Evolutionary conservation across 768 basidiomycete species (phyloP).

Genomic region (Pleurotus eryngii): DNA sequence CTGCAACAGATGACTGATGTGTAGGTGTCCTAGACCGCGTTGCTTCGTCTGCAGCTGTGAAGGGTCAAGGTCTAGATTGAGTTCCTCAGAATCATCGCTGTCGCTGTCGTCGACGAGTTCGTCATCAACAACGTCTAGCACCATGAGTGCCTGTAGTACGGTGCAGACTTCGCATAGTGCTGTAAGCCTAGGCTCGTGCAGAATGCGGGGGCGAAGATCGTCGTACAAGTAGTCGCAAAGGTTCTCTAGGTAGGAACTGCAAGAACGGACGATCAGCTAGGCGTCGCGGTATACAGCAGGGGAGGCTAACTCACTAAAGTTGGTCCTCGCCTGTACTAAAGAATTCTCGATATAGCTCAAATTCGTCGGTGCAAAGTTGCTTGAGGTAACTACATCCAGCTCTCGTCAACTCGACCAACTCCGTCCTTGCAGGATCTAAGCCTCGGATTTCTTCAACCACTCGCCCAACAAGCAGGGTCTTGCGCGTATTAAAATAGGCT

Average conservation of each 20-base stretch:
- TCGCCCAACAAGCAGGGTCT: conserved; percentile 65
- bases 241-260: conserved; percentile 82
- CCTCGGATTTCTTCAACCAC: conserved; percentile 80
- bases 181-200: conserved; percentile 86
- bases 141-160: conserved; percentile 93
- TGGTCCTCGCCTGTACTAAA: conserved; percentile 81
- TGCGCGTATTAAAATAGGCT: conserved; percentile 78
- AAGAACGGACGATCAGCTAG: conserved; percentile 3
- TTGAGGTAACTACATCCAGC: conserved; percentile 92
- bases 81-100: conserved; percentile 28
- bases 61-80: conserved; percentile 38
- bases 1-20: conserved; percentile 77
- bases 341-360: conserved; percentile 78
- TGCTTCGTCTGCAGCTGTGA: conserved; percentile 17
- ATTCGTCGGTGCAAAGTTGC: conserved; percentile 88
- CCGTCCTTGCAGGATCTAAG: conserved; percentile 73
- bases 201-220: conserved; percentile 90
- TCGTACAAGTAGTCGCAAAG: conserved; percentile 95
- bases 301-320: conserved; percentile 36
- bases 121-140: conserved; percentile 64
- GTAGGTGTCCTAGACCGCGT: conserved; percentile 55
- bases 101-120: conserved; percentile 22
- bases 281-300: neutral
- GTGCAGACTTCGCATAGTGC: conserved; percentile 95
- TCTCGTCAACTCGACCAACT: conserved; percentile 87